phyloP scores from a whole-genome alignment of 768 basidiomycete genomes.

The Auriculariales sp. region DNA sequence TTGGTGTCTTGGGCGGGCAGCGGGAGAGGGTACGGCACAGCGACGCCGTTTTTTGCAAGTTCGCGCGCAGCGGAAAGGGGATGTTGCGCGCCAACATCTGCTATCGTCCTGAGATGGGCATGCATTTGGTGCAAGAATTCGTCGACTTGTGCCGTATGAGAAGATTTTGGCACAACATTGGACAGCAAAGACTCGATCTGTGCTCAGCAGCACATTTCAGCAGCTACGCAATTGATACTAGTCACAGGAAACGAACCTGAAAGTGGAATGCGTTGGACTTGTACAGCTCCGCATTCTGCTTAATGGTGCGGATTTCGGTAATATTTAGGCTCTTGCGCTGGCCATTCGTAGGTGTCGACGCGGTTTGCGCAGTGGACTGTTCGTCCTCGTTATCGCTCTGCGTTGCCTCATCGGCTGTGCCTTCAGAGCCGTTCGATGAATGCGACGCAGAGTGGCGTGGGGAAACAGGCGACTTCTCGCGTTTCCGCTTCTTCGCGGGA shows the following conservation, averaged over 20 bases:
- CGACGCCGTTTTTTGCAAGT: conserved; percentile 37
- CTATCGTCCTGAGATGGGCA: conserved; percentile 42
- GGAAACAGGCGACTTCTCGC: too few species aligned
- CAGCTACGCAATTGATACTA: neutral
- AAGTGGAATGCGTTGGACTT: conserved; percentile 73
- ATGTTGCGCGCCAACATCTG: conserved; percentile 41
- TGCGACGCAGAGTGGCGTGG: too few species aligned
- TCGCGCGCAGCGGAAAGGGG: conserved; percentile 42
- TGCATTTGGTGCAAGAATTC: conserved; percentile 57
- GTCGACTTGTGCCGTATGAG: conserved; percentile 43
- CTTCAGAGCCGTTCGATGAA: too few species aligned
- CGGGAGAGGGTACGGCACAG: conserved; percentile 57
- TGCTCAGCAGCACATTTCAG: neutral
- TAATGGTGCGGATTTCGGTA: conserved; percentile 48
- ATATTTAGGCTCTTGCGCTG: conserved; percentile 3
- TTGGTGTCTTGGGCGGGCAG: conserved; percentile 65
- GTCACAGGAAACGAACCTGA: conserved; percentile 33
- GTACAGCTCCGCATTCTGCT: conserved; percentile 61
- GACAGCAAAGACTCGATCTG: conserved; percentile 41
- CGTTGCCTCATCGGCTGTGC: too few species aligned
- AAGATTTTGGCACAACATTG: conserved; percentile 52
- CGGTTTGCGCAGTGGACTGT: too few species aligned
- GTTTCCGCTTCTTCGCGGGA: too few species aligned
- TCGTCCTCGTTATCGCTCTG: too few species aligned
- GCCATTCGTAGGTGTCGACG: too few species aligned